phyloP scores from a whole-genome alignment of 352 stramenopile species.

The Pythium vanterpoolii region DNA sequence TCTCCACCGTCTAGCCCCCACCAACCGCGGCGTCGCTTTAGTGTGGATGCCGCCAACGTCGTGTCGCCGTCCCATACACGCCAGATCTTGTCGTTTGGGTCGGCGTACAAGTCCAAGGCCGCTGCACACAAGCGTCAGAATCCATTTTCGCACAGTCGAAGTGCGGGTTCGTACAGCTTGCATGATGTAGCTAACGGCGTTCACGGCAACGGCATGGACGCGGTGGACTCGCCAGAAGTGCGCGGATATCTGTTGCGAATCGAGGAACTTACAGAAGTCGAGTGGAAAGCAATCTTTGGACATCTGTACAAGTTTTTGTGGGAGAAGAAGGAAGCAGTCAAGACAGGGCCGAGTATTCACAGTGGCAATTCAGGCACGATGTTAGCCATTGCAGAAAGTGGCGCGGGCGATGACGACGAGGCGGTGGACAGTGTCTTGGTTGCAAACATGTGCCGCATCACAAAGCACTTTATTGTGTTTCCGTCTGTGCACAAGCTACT shows the following conservation, averaged over 20 bases:
- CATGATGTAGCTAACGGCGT: slow-evolving; percentile 11
- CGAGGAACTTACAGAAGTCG: slow-evolving; percentile 54
- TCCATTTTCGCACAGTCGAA: slow-evolving; percentile 6
- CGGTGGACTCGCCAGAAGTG: slow-evolving; percentile 24
- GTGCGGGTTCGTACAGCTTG: slow-evolving; percentile 2
- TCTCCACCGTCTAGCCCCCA: slow-evolving; percentile 15
- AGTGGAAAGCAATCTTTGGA: slow-evolving; percentile 75
- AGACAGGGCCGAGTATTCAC: background rate
- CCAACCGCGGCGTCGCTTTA: slow-evolving; percentile 18
- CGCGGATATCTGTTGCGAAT: slow-evolving; percentile 64
- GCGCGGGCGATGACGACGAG: slow-evolving; percentile 16
- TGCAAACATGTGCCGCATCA: slow-evolving; percentile 69
- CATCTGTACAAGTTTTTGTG: slow-evolving; percentile 59
- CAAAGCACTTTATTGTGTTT: slow-evolving; percentile 66
- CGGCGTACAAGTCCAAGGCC: slow-evolving; percentile 16
- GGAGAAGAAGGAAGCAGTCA: slow-evolving; percentile 1
- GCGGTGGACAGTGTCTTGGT: slow-evolving; percentile 50
- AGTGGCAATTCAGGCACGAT: background rate
- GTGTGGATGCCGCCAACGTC: slow-evolving; percentile 8
- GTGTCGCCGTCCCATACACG: slow-evolving; percentile 16
- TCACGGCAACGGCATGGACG: slow-evolving; percentile 2
- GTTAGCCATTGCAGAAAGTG: slow-evolving; percentile 1
- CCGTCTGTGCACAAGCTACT: slow-evolving; percentile 61
- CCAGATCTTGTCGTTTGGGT: slow-evolving; percentile 23
- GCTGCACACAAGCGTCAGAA: slow-evolving; percentile 10